Percentiles rank a stretch among this genome's conserved stretches.
phyloP scores from a whole-genome alignment of 2,329 filamentous ascomycete species.

The Tricladium varicosporioides region DNA sequence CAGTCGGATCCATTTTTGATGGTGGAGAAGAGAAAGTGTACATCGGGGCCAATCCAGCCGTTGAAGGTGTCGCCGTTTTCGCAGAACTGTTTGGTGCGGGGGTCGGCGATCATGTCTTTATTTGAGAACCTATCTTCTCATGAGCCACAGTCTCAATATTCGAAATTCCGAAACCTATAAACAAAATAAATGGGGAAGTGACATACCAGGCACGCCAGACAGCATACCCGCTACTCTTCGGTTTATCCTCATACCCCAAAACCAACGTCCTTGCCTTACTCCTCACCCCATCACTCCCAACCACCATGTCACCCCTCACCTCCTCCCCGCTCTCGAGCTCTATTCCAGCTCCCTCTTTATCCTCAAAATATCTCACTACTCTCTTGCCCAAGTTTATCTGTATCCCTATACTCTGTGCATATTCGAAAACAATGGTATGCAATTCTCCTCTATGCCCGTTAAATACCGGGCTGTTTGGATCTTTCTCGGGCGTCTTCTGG shows the following conservation, averaged over 20 bases:
- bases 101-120: conserved; percentile 38
- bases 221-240: conserved; percentile 49
- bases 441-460: conserved; percentile 56
- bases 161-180: no score
- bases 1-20: conserved; percentile 52
- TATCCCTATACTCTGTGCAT: conserved; percentile 45
- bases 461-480: conserved; percentile 17
- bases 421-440: conserved; percentile 49
- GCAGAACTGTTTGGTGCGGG: conserved; percentile 20
- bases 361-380: conserved; percentile 49
- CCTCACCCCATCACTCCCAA: conserved; percentile 55
- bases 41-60: conserved; percentile 39
- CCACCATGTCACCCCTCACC: conserved; percentile 48
- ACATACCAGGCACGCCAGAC: conserved; percentile 52
- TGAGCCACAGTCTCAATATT: neutral
- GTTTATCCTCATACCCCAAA: conserved; percentile 49
- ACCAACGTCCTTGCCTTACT: conserved; percentile 51
- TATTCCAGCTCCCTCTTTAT: conserved; percentile 43
- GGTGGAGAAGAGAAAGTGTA: conserved; percentile 50
- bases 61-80: conserved; percentile 24
- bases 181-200: no score
- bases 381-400: conserved; percentile 50
- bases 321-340: conserved; percentile 39
- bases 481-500: conserved; percentile 39
- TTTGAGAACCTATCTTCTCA: conserved; percentile 42